Base-by-base conservation (phyloP, 2,329 filamentous ascomycete species). In the Nigrospora osmanthi region DNA sequence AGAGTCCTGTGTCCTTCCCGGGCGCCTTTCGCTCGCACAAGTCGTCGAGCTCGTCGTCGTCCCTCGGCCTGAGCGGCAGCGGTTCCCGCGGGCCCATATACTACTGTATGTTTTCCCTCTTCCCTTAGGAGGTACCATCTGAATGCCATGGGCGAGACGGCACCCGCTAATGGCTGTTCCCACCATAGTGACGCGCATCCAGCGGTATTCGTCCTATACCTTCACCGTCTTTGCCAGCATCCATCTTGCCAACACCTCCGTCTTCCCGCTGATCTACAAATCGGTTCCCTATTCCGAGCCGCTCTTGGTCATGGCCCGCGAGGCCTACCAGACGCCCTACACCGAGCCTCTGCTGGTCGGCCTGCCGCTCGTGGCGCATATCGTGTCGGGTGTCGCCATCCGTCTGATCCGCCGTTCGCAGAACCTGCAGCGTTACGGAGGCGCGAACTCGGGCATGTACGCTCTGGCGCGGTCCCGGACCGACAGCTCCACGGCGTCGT, bases 171-270 rank as follows among this genome's bases (percentile, higher is more conserved):
- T 7, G 10, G 23, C 23, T 10, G 6, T 28, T 28, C 5, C 23
- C 9, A 2, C 34, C 15, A 35, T 51, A 88, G 85, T 94, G 43
- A 76, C 76, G 6, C 80, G 86, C 40, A 73, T 93, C 33, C 93
- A 97, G 64, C 85, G 81, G 62, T 95, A 95, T 72, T 93, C 89
- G 1, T 89, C 86, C 53, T 94, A 95, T 69, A 81, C 86, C 52
- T 90, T 88, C 58, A 80, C 80, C 50, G 69, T 87, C 52, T 95
- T 91, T 68, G 76, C 84, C 32, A 73, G 80, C 30, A 73, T 93
- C 46, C 89, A 95, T 68, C 71, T 93, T 50, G 75, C 82, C 57
- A 95, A 90, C 56, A 91, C 88, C 32, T 87, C 87, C 9, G 63
- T 95, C 37, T 83, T 94, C 52, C 89, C 89, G 0, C 78, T 93